Evolutionary conservation across 2,329 filamentous ascomycete species (phyloP).

Genomic region (Harringtonia lauricola): DNA sequence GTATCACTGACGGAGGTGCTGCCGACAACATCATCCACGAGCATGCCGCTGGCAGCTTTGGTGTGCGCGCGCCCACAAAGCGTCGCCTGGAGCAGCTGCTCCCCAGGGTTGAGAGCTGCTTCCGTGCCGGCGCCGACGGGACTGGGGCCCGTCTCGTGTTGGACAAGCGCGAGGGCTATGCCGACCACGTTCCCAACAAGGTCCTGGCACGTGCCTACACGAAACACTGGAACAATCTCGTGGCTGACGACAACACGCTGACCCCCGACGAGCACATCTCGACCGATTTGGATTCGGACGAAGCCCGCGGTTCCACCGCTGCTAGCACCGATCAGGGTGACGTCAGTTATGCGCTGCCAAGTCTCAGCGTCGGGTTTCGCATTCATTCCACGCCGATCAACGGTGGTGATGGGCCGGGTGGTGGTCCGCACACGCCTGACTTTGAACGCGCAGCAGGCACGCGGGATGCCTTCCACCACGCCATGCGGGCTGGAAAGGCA

Average conservation of each 20-base stretch:
- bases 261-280: slow-evolving; percentile 9
- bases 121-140: slow-evolving; percentile 25
- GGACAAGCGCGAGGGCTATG: slow-evolving; percentile 31
- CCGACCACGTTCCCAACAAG: slow-evolving; percentile 43
- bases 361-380: slow-evolving; percentile 38
- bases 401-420: slow-evolving; percentile 17
- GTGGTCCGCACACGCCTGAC: slow-evolving; percentile 39
- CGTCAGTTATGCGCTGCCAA: slow-evolving; percentile 45
- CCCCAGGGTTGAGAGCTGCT: slow-evolving; percentile 29
- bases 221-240: slow-evolving; percentile 28
- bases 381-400: slow-evolving; percentile 30
- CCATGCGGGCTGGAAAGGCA: slow-evolving; percentile 34
- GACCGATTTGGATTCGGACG: slow-evolving; percentile 28
- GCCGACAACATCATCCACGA: slow-evolving; percentile 47
- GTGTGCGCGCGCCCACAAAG: slow-evolving; percentile 31
- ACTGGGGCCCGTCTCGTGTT: slow-evolving; percentile 37
- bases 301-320: slow-evolving; percentile 28
- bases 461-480: slow-evolving; percentile 31
- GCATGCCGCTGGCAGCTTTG: slow-evolving; percentile 30
- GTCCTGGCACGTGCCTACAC: slow-evolving; percentile 33
- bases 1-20: slow-evolving; percentile 40
- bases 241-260: background rate
- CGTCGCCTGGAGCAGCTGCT: slow-evolving; percentile 27
- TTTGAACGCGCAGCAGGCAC: slow-evolving; percentile 41
- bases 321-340: slow-evolving; percentile 51